Conservation (phyloP, 495 filamentous ascomycete genomes). For the Halenospora varia region DNA sequence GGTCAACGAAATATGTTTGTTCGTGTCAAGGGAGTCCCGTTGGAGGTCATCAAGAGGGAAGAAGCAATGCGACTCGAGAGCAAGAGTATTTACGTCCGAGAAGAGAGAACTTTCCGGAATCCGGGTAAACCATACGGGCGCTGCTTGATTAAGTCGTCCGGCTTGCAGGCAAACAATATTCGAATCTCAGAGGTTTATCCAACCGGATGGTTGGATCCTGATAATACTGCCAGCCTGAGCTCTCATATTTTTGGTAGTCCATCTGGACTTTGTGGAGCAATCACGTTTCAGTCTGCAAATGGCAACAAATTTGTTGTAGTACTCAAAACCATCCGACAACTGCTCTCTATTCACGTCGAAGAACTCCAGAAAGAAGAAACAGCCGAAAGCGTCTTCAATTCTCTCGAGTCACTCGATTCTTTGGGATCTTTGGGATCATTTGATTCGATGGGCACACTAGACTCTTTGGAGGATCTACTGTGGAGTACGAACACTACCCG, state of each 20-base stretch:
- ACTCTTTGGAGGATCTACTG: not conserved
- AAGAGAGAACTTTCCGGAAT: not conserved
- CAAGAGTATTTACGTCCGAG: not conserved
- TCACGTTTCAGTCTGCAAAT: not conserved
- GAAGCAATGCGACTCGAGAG: not conserved
- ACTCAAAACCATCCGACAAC: not conserved
- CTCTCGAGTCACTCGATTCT: not conserved
- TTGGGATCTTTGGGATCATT: not conserved
- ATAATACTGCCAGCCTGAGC: not conserved
- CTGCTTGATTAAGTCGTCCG: not conserved
- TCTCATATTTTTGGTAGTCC: not conserved
- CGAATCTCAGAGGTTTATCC: not conserved
- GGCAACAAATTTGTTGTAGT: not conserved
- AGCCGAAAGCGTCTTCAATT: not conserved
- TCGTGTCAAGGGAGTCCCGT: not conserved
- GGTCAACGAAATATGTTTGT: not conserved
- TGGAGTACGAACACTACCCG: not conserved
- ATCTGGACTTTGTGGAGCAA: not conserved
- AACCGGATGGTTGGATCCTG: not conserved
- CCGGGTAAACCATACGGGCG: not conserved
- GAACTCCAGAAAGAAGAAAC: not conserved
- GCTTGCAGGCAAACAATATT: not conserved
- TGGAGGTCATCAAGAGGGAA: not conserved
- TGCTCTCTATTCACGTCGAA: not conserved
- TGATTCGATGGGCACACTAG: not conserved